Conservation (phyloP, 2,329 filamentous ascomycete species). For the Aspergillus texensis region DNA sequence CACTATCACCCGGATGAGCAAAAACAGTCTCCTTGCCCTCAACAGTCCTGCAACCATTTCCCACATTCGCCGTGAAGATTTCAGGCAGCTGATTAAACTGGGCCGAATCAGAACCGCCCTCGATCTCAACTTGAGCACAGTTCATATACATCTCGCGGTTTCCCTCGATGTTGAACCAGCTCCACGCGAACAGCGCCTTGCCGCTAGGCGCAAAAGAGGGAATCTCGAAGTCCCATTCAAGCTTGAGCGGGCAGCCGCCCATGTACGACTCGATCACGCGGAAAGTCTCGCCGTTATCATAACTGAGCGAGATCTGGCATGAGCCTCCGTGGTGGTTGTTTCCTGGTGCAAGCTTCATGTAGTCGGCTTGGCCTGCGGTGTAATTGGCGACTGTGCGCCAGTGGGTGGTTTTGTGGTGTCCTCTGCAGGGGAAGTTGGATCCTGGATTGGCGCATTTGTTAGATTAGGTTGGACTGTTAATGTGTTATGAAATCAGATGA, state of each 20-base stretch:
- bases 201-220: conserved; percentile 62
- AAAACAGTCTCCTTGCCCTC: conserved; percentile 5
- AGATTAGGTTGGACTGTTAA: not conserved
- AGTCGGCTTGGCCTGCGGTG: conserved; percentile 62
- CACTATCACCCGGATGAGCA: not conserved
- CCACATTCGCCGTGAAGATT: conserved; percentile 4
- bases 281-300: conserved; percentile 70
- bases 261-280: conserved; percentile 66
- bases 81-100: not conserved
- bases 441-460: not conserved
- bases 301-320: conserved; percentile 74
- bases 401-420: conserved; percentile 53
- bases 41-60: not conserved
- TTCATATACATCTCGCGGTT: conserved; percentile 88
- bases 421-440: conserved; percentile 75
- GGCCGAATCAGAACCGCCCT: conserved; percentile 18
- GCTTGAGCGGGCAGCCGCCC: conserved; percentile 54
- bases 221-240: conserved; percentile 65
- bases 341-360: conserved; percentile 64
- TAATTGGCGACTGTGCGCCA: conserved; percentile 64
- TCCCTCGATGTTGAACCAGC: conserved; percentile 73
- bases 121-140: conserved; percentile 70
- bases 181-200: conserved; percentile 71
- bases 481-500: rapidly evolving
- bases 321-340: conserved; percentile 69